Evolutionary conservation across 164 flowering plant genomes (phyloP).

Genomic region (Liquidambar formosana): DNA sequence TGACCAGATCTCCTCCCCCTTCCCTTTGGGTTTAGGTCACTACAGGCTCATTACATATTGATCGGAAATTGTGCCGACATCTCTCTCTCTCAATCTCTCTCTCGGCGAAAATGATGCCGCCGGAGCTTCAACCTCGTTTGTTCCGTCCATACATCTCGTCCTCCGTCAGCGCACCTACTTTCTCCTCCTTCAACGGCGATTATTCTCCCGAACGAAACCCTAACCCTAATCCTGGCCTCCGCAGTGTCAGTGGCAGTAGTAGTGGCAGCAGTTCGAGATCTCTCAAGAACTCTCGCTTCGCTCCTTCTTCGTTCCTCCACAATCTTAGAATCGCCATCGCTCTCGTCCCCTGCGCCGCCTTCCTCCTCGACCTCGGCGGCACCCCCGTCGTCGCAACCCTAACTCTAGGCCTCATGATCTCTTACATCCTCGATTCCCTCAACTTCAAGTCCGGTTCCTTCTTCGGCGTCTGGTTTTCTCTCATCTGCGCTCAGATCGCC

Average conservation of each 20-base stretch:
- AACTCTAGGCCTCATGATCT: constrained; percentile 71
- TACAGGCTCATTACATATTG: background rate
- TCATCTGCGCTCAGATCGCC: constrained; percentile 71
- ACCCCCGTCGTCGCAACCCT: constrained; percentile 71
- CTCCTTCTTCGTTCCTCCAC: constrained; percentile 62
- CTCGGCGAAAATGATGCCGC: constrained; percentile 61
- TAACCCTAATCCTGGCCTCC: constrained; percentile 14
- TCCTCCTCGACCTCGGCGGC: constrained; percentile 96
- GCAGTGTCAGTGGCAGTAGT: background rate
- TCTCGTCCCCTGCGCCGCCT: constrained; percentile 73
- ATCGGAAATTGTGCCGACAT: constrained; percentile 12
- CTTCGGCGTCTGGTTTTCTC: constrained; percentile 83
- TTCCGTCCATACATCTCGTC: constrained; percentile 53
- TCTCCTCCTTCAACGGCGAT: constrained; percentile 47
- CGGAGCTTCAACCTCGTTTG: constrained; percentile 69
- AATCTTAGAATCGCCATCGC: constrained; percentile 79
- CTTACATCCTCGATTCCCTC: constrained; percentile 87
- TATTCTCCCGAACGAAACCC: constrained; percentile 36
- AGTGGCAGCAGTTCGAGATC: constrained; percentile 24
- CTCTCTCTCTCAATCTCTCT: background rate
- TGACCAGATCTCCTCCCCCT: too few relatives aligned
- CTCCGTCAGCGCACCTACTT: constrained; percentile 52
- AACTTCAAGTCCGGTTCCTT: constrained; percentile 73
- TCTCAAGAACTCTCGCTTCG: constrained; percentile 42
- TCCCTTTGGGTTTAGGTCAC: background rate